These are phyloP conservation scores for Parathielavia hyrcaniae DNA, from an alignment of 495 filamentous ascomycete genomes.

Conservation along the genomic window DNA sequence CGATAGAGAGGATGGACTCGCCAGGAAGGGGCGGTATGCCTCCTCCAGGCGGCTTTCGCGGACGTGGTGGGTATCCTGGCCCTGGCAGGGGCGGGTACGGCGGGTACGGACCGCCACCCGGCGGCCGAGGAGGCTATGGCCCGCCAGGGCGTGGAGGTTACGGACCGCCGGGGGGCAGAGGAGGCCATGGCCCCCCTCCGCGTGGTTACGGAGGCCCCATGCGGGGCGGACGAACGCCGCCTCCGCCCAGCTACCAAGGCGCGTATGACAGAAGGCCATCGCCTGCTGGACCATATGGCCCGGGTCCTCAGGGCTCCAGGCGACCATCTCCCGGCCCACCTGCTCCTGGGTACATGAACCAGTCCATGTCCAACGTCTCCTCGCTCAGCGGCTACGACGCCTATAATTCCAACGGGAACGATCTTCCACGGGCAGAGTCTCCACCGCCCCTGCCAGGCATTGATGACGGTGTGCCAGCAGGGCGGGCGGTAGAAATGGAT, in stretches of 20 bases:
- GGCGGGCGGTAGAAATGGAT: constrained; percentile 85
- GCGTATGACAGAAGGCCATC: constrained; percentile 46
- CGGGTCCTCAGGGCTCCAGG: constrained; percentile 31
- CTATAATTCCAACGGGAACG: constrained; percentile 38
- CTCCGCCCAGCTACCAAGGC: constrained; percentile 48
- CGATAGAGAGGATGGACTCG: constrained; percentile 54
- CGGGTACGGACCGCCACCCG: constrained; percentile 34
- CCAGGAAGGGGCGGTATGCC: constrained; percentile 47
- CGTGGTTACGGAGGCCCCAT: constrained; percentile 52
- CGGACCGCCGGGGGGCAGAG: constrained; percentile 36
- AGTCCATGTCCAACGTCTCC: constrained; percentile 29
- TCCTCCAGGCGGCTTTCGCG: constrained; percentile 46
- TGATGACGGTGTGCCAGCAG: constrained; percentile 45
- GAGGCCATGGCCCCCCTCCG: constrained; percentile 45
- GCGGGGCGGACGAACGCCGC: constrained; percentile 48
- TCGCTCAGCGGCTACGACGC: constrained; percentile 32
- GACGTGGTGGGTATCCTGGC: constrained; percentile 47
- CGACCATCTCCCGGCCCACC: constrained; percentile 34
- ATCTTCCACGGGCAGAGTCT: constrained; percentile 51
- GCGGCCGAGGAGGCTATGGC: constrained; percentile 38
- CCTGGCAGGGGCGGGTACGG: constrained; percentile 39
- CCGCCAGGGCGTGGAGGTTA: constrained; percentile 42
- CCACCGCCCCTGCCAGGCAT: constrained; percentile 58
- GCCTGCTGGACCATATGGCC: constrained; percentile 41
- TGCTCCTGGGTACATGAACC: constrained; percentile 37